These are phyloP conservation scores for Domatiomyces catenatus DNA, from an alignment of 2,329 filamentous ascomycete species.

Conservation along the genomic window DNA sequence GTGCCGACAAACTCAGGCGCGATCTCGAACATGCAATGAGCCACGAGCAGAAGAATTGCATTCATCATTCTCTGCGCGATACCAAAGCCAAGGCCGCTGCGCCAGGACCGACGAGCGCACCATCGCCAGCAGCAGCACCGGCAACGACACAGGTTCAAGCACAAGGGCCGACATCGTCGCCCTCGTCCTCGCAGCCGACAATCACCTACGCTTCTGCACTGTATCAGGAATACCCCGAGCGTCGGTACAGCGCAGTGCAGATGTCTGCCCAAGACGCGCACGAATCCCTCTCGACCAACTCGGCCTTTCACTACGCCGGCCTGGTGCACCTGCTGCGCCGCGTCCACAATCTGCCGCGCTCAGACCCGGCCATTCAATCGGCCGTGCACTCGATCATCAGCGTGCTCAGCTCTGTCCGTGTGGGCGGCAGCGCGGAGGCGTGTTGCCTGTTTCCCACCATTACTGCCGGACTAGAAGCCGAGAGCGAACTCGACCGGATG, in stretches of 20 bases:
- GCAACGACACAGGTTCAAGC: background rate
- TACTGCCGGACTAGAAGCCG: constrained; percentile 62
- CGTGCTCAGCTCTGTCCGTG: constrained; percentile 46
- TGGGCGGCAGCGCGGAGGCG: constrained; percentile 56
- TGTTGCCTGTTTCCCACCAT: constrained; percentile 70
- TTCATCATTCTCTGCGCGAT: constrained; percentile 23
- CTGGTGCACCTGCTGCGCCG: constrained; percentile 61
- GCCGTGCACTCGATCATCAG: constrained; percentile 49
- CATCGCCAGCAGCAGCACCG: background rate
- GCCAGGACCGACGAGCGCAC: background rate
- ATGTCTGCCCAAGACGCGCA: constrained; percentile 43
- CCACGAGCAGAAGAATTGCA: constrained; percentile 24
- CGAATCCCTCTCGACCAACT: constrained; percentile 57
- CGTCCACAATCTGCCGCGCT: constrained; percentile 46
- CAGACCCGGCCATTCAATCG: constrained; percentile 45
- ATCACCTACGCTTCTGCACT: background rate
- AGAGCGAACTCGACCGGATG: constrained; percentile 38
- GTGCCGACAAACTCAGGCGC: constrained; percentile 44
- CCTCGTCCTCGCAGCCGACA: background rate
- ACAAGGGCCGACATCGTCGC: background rate
- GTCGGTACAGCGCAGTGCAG: constrained; percentile 26
- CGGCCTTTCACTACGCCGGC: constrained; percentile 65
- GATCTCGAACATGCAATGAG: constrained; percentile 44
- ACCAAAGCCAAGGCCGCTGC: constrained; percentile 12
- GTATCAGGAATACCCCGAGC: constrained; percentile 1